phyloP scores from a whole-genome alignment of 2,329 filamentous ascomycete genomes.

The Mycogone perniciosa region DNA sequence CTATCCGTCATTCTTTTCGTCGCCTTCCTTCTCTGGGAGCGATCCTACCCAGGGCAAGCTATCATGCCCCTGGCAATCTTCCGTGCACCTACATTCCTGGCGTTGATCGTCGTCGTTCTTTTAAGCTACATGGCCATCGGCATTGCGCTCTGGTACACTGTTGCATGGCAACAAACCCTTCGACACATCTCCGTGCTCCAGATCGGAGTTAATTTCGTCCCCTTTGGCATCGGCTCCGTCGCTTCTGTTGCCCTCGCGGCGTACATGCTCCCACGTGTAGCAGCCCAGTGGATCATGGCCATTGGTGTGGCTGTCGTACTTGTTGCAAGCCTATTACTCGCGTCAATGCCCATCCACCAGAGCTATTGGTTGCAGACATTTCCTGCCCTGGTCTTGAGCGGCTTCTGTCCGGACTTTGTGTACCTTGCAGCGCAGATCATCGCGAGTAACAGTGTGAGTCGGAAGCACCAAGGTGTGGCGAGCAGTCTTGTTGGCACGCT shows the following conservation, averaged over 20 bases:
- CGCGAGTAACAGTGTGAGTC: slow-evolving; percentile 43
- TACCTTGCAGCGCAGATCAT: slow-evolving; percentile 47
- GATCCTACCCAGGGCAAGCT: slow-evolving; percentile 29
- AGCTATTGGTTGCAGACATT: slow-evolving; percentile 36
- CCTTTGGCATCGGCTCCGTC: slow-evolving; percentile 34
- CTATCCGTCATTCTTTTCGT: slow-evolving; percentile 25
- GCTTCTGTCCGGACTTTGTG: slow-evolving; percentile 42
- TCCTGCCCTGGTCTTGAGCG: slow-evolving; percentile 27
- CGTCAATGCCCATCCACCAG: slow-evolving; percentile 40
- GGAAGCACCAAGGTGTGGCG: slow-evolving; percentile 44
- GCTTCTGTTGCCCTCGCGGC: slow-evolving; percentile 35
- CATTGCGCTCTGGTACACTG: slow-evolving; percentile 42
- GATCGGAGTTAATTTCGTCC: slow-evolving; percentile 30
- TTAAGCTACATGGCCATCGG: slow-evolving; percentile 43
- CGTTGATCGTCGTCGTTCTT: slow-evolving; percentile 37
- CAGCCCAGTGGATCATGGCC: slow-evolving; percentile 42
- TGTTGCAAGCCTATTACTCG: slow-evolving; percentile 21
- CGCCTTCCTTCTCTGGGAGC: slow-evolving; percentile 37
- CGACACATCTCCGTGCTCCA: slow-evolving; percentile 35
- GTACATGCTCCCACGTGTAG: slow-evolving; percentile 39
- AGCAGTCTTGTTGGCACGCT: slow-evolving; percentile 40
- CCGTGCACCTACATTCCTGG: slow-evolving; percentile 36
- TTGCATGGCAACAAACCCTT: slow-evolving; percentile 38
- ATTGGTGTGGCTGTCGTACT: slow-evolving; percentile 29
- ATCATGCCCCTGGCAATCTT: slow-evolving; percentile 43